Evolutionary conservation across 306 rosid genomes (phyloP), one percentile per base, ranked within the genome.

Genomic region (Dryas drummondii): DNA sequence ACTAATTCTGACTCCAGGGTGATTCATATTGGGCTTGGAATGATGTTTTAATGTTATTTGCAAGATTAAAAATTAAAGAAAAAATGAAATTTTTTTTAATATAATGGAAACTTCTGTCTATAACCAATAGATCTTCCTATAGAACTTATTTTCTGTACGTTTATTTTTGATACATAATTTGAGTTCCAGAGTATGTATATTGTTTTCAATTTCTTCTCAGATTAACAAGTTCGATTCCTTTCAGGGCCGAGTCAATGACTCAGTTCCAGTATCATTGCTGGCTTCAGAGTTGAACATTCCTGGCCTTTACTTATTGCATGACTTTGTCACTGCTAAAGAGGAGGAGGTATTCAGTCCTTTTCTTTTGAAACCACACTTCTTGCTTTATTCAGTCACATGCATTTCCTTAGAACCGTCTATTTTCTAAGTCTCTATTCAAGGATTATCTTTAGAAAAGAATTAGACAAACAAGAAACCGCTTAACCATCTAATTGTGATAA

Each of bases 201-300:
- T 10, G 5, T 64, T 16, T n/a, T 63, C 19, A 40, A 15, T 14
- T 37, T 62, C 26, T 17, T 52, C 17, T 54, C 71, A 61, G 66
- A 46, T 71, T 87, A 56, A 67, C 27, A 74, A 64, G 65, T 56
- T 75, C 66, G 19, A 66, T 15, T 70, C 7, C 70, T 58, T 70
- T 74, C 72, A 86, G 91, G 90, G 78, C 75, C 70, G 59, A 72
- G 79, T 71, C 40, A 78, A 71, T 82, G 88, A 93, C 70, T 61
- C 82, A 68, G 78, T 88, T 80, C 82, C 89, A 17, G 97, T 89
- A 12, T 89, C 92, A 71, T 65, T 87, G 74, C 71, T 79, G 66
- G 96, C 87, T 17, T 85, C 88, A 11, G 98, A 93, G 73, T 57
- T 93, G 78, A 81, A 81, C 77, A 88, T 93, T 82, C 89, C 96